These are phyloP conservation scores for Cetradonia linearis DNA, from an alignment of 495 filamentous ascomycete genomes.

Conservation along the genomic window DNA sequence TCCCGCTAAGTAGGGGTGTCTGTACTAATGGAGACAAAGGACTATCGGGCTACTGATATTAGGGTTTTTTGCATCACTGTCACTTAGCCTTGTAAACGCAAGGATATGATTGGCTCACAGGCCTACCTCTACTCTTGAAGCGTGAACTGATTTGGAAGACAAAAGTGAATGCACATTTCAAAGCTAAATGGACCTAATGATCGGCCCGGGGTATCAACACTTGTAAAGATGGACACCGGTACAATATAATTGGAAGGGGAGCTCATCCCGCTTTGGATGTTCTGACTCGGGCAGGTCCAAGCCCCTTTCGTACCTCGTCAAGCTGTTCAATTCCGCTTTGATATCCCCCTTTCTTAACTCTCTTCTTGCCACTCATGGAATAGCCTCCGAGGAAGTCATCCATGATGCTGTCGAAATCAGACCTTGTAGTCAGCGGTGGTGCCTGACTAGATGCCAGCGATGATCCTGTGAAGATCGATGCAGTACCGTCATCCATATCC, in stretches of 20 bases:
- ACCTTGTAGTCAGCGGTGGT: slow-evolving; percentile 38
- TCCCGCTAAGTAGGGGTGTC: no score
- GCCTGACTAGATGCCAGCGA: slow-evolving; percentile 37
- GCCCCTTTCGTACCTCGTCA: slow-evolving; percentile 73
- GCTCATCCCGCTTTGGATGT: slow-evolving; percentile 10
- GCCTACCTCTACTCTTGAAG: background rate
- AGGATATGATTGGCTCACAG: background rate
- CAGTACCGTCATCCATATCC: slow-evolving; percentile 41
- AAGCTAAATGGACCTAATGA: background rate
- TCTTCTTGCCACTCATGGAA: slow-evolving; percentile 65
- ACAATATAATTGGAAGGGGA: slow-evolving; percentile 1
- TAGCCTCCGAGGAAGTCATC: slow-evolving; percentile 85
- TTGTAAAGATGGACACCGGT: slow-evolving; percentile 1
- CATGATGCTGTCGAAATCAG: slow-evolving; percentile 79
- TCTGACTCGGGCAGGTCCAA: slow-evolving; percentile 61
- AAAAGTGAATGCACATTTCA: background rate
- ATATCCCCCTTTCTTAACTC: slow-evolving; percentile 72
- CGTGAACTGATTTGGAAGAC: background rate
- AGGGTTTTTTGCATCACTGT: background rate
- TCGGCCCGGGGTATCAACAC: slow-evolving; percentile 9
- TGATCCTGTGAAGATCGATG: slow-evolving; percentile 46
- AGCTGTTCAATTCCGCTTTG: slow-evolving; percentile 76
- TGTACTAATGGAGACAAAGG: no score
- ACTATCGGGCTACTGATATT: background rate
- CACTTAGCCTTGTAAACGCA: background rate